phyloP scores from a whole-genome alignment of 495 filamentous ascomycete genomes.

The Margaritispora aquatica region DNA sequence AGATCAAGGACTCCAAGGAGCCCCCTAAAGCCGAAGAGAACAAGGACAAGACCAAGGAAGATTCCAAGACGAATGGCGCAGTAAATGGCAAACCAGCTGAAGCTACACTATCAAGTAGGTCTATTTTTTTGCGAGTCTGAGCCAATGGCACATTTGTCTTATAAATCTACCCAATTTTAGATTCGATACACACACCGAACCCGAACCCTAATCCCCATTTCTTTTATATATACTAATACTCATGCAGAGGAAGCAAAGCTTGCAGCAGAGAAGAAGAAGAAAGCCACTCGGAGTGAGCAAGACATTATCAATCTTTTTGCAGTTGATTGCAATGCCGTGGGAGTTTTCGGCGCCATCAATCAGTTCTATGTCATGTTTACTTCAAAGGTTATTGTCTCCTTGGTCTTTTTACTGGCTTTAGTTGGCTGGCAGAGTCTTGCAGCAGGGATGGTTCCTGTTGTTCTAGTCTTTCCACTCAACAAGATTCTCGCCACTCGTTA shows the following conservation, averaged over 20 bases:
- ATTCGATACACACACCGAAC: too few species aligned
- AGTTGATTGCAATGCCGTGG: conserved; percentile 65
- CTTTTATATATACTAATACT: too few species aligned
- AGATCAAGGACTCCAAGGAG: conserved; percentile 48
- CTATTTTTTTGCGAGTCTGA: too few species aligned
- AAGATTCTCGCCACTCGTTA: conserved; percentile 14
- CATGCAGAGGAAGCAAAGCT: conserved; percentile 3
- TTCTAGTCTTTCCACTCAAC: conserved; percentile 18
- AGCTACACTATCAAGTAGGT: neutral
- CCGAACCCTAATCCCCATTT: too few species aligned
- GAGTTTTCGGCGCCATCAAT: conserved; percentile 59
- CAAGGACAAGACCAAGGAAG: conserved; percentile 33
- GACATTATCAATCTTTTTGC: conserved; percentile 68
- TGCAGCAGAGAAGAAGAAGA: conserved; percentile 38
- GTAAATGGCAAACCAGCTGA: conserved; percentile 11
- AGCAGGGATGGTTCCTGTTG: conserved; percentile 8
- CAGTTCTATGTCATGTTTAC: conserved; percentile 57
- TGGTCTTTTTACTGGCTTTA: conserved; percentile 14
- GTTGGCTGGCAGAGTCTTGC: conserved; percentile 20
- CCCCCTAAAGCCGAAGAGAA: conserved; percentile 35
- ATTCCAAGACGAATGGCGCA: neutral
- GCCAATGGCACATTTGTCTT: too few species aligned
- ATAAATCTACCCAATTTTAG: too few species aligned
- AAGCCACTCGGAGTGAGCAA: conserved; percentile 32
- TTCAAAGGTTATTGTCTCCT: conserved; percentile 41